Base-by-base conservation (phyloP, 495 filamentous ascomycete genomes). In the Penicillium tannophilum region DNA sequence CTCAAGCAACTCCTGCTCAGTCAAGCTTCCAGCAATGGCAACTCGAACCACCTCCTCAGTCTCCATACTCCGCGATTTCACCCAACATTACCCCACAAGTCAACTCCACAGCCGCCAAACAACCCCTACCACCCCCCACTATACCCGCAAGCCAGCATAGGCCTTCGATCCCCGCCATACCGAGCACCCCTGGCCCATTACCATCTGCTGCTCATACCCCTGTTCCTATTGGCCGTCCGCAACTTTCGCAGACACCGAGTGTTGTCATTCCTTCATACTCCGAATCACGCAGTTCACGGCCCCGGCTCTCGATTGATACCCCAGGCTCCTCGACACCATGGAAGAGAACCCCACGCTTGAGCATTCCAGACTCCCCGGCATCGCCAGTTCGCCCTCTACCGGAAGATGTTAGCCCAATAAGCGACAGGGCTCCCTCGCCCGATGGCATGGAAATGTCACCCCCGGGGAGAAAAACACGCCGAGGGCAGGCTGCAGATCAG, bases 321-420 rank as follows among this genome's bases (percentile, higher is more conserved):
- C 70, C 74, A 23, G 71, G 72, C 6, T 79, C 80, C 8, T 69
- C 70, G 7, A 84, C 79, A 0, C 81, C 76, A 31, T 84, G 80
- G 79, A 84, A 82, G 58, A 63, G 66, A 47, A 70, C 71, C 33
- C 74, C 74, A 11, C 66, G 66, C 20, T 36, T 72, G 54, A 78
- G 71, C 6, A 64, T 81, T 36, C 70, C 77, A 5, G 53, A 68
- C 5, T 77, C 78, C 9, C 76, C 79, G 31, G 64, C 65, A 26
- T 82, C 81, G 23, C 80, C 81, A 7, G 65, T 70, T 51, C 72
- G 78, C 5, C 81, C 81, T 54, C 68, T 68, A 6, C 77, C 72
- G 10, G 79, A 78, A 42, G 79, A 80, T 56, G 74, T 84, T 8
- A 84, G 81, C 65, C 81, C 81, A 0, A 81, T 84, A 49, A 84